These are phyloP conservation scores for Hydnum rufescens DNA, from an alignment of 768 basidiomycete species.

Conservation along the genomic window DNA sequence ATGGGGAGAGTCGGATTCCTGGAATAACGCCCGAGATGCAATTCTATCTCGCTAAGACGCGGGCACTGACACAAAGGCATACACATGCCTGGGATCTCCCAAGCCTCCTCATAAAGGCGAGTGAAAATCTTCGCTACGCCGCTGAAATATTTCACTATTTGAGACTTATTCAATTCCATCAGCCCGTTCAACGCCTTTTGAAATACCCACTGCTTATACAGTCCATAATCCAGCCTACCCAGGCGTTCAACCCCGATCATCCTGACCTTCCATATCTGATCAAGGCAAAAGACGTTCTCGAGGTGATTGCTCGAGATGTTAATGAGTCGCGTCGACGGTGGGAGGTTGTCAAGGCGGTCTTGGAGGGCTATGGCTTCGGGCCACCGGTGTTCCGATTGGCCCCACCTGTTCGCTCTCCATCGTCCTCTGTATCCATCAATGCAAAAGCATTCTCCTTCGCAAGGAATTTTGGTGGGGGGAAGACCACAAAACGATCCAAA, in stretches of 20 bases:
- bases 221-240: conserved; percentile 54
- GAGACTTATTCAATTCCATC: background rate
- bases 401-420: background rate
- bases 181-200: conserved; percentile 81
- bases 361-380: conserved; percentile 14
- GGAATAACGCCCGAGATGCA: conserved; percentile 33
- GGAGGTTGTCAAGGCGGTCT: conserved; percentile 62
- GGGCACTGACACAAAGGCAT: conserved; percentile 42
- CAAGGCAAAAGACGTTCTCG: conserved; percentile 36
- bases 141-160: background rate
- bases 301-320: conserved; percentile 52
- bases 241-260: conserved; percentile 30
- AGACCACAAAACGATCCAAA: background rate
- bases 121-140: background rate
- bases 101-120: conserved; percentile 69
- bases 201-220: conserved; percentile 80
- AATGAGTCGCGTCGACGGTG: conserved; percentile 59
- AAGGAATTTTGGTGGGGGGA: background rate
- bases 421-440: background rate
- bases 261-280: conserved; percentile 40
- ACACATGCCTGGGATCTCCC: conserved; percentile 87
- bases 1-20: background rate
- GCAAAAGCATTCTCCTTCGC: background rate
- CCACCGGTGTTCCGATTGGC: background rate
- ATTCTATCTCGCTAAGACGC: conserved; percentile 46